These are phyloP conservation scores for Diaporthe sp. DNA, from an alignment of 2,329 filamentous ascomycete genomes.

Conservation along the genomic window DNA sequence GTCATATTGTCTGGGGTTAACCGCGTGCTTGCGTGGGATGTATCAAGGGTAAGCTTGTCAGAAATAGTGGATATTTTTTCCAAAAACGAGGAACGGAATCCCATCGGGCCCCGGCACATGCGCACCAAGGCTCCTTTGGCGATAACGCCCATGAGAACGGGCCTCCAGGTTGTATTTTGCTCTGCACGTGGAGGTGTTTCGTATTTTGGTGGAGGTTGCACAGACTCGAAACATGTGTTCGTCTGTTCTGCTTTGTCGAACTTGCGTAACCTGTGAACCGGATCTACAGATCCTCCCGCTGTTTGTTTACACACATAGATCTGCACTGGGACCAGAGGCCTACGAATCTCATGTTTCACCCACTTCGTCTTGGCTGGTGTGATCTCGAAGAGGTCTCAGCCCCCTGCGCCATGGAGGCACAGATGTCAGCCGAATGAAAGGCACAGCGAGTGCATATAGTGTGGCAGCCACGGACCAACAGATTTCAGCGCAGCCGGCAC, in stretches of 20 bases:
- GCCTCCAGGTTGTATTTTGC: background rate
- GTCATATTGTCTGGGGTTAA: conserved; percentile 13
- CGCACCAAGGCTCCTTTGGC: background rate
- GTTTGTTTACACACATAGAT: background rate
- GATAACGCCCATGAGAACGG: background rate
- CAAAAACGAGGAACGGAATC: background rate
- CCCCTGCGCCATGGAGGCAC: conserved; percentile 14
- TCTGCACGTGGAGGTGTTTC: conserved; percentile 21
- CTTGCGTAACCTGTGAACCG: background rate
- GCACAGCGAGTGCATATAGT: conserved; percentile 3
- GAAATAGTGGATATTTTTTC: conserved; percentile 5
- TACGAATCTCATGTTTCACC: conserved; percentile 4
- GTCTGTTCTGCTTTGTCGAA: background rate
- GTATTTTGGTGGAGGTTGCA: background rate
- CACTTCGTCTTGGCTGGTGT: background rate
- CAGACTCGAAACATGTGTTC: conserved; percentile 19
- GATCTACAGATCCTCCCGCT: conserved; percentile 5
- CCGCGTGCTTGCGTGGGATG: background rate
- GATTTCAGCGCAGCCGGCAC: background rate
- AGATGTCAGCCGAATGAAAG: background rate
- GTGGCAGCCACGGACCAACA: background rate
- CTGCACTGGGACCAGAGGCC: background rate
- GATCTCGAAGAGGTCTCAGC: background rate
- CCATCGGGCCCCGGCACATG: background rate
- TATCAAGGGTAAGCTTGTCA: conserved; percentile 8